Evolutionary conservation across 2,329 filamentous ascomycete species (phyloP), one percentile per base, ranked within the genome.

Genomic region (Claviceps monticola): DNA sequence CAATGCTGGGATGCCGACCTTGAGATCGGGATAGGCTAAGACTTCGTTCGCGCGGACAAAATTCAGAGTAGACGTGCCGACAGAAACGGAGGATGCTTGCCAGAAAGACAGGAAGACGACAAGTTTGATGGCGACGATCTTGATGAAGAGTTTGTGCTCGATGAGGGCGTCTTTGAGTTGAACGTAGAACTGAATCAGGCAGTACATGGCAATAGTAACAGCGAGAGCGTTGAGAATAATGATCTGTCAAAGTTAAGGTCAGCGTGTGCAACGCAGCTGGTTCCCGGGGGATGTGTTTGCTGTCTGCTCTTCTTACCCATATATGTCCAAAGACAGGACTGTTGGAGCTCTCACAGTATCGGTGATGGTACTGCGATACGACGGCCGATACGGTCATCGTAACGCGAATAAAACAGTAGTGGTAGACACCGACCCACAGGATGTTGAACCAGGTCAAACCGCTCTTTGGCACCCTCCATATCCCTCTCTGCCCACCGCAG

Each of bases 71-170:
- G 79, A 79, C 0, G 74, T 76, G 55, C 67, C 74, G 38, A 78
- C 58, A 5, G 72, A 75, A 55, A 78, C 75, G 56, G 72, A 66
- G 4, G 72, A 69, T 2, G 65, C 74, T 68, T 95, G 88, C 88
- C 88, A 95, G 67, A 94, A 94, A 38, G 84, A 89, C 58, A 95
- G 76, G 72, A 95, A 95, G 61, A 95, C 88, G 62, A 94, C 88
- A 29, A 94, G 75, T 68, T 95, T 95, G 69, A 95, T 93, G 61
- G 87, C 85, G 19, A 88, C 63, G 26, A 95, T 82, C 67, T 95
- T 95, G 57, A 91, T 67, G 57, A 91, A 84, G 0, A 88, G 85
- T 17, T 71, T 74, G 62, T 94, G 79, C 51, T 83, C 76, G 7
- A 75, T 74, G 26, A 95, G 74, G 53, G 86, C 79, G 1, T 74